Conservation (phyloP, 768 basidiomycete genomes). For the Lentinus tigrinus region DNA sequence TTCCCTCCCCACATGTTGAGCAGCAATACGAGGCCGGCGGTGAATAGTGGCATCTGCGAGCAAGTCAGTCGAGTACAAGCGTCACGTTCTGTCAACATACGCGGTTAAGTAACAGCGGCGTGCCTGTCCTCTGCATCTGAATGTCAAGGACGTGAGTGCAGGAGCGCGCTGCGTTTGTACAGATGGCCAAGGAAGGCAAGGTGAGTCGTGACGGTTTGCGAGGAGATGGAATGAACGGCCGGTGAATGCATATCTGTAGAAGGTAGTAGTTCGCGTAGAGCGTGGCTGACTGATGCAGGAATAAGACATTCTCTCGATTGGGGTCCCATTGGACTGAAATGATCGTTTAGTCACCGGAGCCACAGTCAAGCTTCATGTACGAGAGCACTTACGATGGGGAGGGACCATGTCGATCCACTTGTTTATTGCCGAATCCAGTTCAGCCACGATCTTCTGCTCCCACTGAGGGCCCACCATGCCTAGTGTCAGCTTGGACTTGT, state of each 20-base stretch:
- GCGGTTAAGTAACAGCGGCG: conserved; percentile 1
- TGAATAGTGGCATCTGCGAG: conserved; percentile 34
- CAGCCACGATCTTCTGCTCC: conserved; percentile 55
- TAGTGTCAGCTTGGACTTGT: conserved; percentile 36
- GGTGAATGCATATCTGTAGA: conserved; percentile 68
- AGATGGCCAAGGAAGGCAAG: conserved; percentile 74
- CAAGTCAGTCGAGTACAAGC: not conserved
- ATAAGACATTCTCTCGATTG: conserved; percentile 15
- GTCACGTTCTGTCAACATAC: not conserved
- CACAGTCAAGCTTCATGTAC: not conserved
- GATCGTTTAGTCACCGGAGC: not conserved
- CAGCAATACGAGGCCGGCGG: conserved; percentile 45
- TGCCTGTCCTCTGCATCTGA: conserved; percentile 25
- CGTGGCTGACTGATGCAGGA: conserved; percentile 36
- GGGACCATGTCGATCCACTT: conserved; percentile 64
- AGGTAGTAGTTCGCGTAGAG: conserved; percentile 45
- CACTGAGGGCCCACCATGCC: conserved; percentile 37
- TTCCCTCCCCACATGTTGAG: conserved; percentile 50
- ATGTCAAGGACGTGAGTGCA: conserved; percentile 70
- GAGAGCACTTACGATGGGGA: conserved; percentile 42
- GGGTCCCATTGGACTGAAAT: conserved; percentile 28
- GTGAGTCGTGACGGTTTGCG: conserved; percentile 46
- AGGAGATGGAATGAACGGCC: conserved; percentile 74
- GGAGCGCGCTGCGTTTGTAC: conserved; percentile 79
- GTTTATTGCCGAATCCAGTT: conserved; percentile 60